Conservation (phyloP, 2,329 filamentous ascomycete species). For the Tolypocladium tundrense region DNA sequence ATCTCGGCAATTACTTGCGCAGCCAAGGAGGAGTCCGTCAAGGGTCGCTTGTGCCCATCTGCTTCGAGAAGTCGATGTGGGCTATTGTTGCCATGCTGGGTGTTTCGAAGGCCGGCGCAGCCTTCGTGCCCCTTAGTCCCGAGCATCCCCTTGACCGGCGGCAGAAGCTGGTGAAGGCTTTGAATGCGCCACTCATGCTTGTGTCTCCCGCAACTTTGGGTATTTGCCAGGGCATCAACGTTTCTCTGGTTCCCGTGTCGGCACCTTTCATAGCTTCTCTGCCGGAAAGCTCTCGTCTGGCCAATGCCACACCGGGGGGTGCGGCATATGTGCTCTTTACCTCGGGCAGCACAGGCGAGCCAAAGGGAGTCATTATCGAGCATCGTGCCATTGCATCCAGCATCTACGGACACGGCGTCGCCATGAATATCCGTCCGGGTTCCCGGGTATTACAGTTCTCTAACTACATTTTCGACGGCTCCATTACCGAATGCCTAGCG, state of each 20-base stretch:
- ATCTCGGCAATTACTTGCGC: neutral
- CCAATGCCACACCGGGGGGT: neutral
- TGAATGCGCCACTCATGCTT: too few relatives aligned
- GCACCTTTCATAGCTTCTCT: neutral
- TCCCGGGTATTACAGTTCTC: constrained; percentile 44
- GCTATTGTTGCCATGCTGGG: neutral
- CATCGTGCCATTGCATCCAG: constrained; percentile 45
- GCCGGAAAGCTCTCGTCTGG: too few relatives aligned
- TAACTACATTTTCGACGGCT: constrained; percentile 39
- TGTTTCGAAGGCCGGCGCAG: neutral
- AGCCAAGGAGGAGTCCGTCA: neutral
- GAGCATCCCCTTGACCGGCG: neutral
- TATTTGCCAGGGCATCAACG: too few relatives aligned
- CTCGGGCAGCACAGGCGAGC: constrained; percentile 14
- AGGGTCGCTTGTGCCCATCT: neutral
- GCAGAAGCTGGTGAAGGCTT: neutral
- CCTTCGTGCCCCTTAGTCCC: neutral
- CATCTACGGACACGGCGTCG: constrained; percentile 33
- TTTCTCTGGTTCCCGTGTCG: too few relatives aligned
- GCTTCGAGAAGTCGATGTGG: neutral
- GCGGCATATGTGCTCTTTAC: constrained; percentile 16
- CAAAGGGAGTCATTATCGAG: constrained; percentile 15
- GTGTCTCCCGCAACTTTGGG: too few relatives aligned
- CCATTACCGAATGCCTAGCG: constrained; percentile 19
- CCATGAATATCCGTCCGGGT: constrained; percentile 31